Percentiles rank a stretch among this genome's conserved stretches.
Evolutionary conservation across 306 rosid genomes (phyloP).

Genomic region (Vigna angularis): DNA sequence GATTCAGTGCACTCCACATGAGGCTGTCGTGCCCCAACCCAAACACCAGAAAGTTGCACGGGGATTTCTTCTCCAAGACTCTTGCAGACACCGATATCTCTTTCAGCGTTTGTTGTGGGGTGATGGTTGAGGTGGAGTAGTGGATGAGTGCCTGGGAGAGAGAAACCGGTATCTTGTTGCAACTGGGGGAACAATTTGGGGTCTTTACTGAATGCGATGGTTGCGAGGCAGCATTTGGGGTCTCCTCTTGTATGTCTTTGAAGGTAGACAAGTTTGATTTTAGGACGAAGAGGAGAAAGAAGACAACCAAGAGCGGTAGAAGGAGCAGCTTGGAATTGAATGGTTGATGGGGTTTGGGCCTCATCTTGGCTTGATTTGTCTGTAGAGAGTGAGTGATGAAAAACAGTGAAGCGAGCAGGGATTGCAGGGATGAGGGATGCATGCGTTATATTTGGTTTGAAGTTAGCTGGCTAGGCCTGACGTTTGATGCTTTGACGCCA

Average conservation of each 20-base stretch:
- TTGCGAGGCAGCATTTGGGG: background rate
- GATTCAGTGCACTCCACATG: conserved; percentile 83
- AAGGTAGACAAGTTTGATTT: conserved; percentile 54
- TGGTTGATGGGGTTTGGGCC: conserved; percentile 62
- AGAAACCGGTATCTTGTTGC: conserved; percentile 63
- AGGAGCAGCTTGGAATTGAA: conserved; percentile 65
- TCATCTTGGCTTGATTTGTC: conserved; percentile 46
- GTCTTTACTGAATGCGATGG: background rate
- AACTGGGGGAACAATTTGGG: conserved; percentile 32
- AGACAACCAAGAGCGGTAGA: conserved; percentile 54
- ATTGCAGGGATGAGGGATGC: conserved; percentile 6
- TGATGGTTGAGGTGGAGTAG: conserved; percentile 74
- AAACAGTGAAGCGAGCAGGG: no score
- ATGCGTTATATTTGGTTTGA: conserved; percentile 36
- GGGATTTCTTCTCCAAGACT: conserved; percentile 61
- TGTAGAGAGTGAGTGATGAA: no score
- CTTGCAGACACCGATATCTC: conserved; percentile 68
- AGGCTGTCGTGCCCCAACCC: conserved; percentile 88
- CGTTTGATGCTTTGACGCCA: conserved; percentile 56
- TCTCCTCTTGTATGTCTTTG: background rate
- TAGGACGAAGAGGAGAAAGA: conserved; percentile 61
- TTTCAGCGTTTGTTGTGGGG: conserved; percentile 76
- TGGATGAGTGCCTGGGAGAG: conserved; percentile 67
- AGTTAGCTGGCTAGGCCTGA: no score
- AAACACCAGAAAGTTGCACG: conserved; percentile 82